Conservation (phyloP, 495 filamentous ascomycete species). For the Neurospora sp. region DNA sequence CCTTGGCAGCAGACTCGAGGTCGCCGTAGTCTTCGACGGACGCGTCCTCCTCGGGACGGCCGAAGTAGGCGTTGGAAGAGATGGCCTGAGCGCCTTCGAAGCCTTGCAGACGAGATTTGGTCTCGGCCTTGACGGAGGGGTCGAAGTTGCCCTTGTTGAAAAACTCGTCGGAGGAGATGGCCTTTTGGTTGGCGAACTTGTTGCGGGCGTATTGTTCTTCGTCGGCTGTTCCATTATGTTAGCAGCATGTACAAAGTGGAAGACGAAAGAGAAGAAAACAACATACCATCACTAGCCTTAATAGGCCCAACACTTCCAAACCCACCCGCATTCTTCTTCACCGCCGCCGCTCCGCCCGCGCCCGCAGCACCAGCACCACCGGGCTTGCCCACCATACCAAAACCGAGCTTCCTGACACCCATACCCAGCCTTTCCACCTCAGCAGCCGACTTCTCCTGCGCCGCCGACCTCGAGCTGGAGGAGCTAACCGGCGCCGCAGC, state of each 20-base stretch:
- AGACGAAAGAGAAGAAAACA: conserved; percentile 3
- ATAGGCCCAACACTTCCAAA: conserved; percentile 78
- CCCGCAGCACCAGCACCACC: conserved; percentile 47
- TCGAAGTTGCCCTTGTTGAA: conserved; percentile 87
- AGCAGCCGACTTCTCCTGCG: conserved; percentile 47
- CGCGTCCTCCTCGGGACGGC: conserved; percentile 69
- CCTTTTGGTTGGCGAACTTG: conserved; percentile 85
- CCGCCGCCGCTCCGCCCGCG: conserved; percentile 38
- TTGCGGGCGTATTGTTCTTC: conserved; percentile 60
- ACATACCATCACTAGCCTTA: conserved; percentile 62
- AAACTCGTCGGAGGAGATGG: conserved; percentile 96
- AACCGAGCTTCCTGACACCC: conserved; percentile 79
- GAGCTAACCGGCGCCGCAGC: conserved; percentile 57
- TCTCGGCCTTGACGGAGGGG: conserved; percentile 68
- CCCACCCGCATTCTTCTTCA: conserved; percentile 63
- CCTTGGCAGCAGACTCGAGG: conserved; percentile 82
- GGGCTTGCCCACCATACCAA: conserved; percentile 62
- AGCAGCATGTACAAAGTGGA: conserved; percentile 2
- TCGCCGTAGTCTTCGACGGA: conserved; percentile 66
- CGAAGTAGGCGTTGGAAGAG: conserved; percentile 94
- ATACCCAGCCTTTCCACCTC: conserved; percentile 88
- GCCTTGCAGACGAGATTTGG: conserved; percentile 72
- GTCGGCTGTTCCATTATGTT: conserved; percentile 43
- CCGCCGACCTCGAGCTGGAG: conserved; percentile 42
- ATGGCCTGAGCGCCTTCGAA: conserved; percentile 91